Evolutionary conservation across 352 stramenopile species (phyloP).

Genomic region (Thalassiosira livingstoniorum): DNA sequence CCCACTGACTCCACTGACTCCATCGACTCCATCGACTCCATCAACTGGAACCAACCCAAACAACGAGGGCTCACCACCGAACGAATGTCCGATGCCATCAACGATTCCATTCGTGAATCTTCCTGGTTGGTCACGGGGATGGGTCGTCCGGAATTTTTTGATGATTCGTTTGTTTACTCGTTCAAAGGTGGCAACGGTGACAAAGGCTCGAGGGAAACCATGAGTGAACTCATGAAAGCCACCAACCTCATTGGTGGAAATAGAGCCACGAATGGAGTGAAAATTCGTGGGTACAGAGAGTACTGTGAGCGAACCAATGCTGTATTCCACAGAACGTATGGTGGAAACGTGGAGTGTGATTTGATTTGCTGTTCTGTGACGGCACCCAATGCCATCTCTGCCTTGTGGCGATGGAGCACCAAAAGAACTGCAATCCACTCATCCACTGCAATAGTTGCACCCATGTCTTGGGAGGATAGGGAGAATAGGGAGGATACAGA

Average conservation of each 20-base stretch:
- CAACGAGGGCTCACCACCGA: conserved; percentile 6
- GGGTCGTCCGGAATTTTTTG: conserved; percentile 35
- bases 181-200: conserved; percentile 31
- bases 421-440: conserved; percentile 4
- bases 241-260: neutral
- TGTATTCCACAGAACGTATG: conserved; percentile 2
- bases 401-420: conserved; percentile 4
- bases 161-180: conserved; percentile 41
- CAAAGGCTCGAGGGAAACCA: too few relatives aligned
- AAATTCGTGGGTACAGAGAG: conserved; percentile 12
- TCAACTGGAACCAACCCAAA: conserved; percentile 16
- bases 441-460: too few relatives aligned
- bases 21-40: conserved; percentile 8
- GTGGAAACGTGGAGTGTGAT: conserved; percentile 13
- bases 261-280: neutral
- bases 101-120: conserved; percentile 23
- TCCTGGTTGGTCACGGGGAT: conserved; percentile 49
- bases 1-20: neutral
- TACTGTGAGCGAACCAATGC: conserved; percentile 1
- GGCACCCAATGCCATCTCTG: conserved; percentile 12
- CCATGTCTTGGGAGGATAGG: too few relatives aligned
- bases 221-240: too few relatives aligned
- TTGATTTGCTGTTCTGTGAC: conserved; percentile 22
- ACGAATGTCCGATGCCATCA: conserved; percentile 29
- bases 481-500: too few relatives aligned